Evolutionary conservation across 176 grass and related monocot species (phyloP), one percentile per base, ranked within the genome.

Genomic region (Thalia dealbata): DNA sequence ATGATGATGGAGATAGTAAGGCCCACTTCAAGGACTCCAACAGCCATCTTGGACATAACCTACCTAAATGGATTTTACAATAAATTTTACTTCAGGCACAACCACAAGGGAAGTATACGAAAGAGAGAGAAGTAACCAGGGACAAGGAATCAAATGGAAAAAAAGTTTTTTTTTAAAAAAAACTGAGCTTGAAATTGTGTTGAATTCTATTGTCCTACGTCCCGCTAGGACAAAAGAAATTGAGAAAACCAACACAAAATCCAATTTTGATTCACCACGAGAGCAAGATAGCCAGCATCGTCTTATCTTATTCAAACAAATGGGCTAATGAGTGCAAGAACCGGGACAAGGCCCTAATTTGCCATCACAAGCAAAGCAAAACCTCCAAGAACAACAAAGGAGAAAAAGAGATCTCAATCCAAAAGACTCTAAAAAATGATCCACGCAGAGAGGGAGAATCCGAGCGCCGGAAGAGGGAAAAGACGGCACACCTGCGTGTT

Each of bases 1-100:
- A 81, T 25, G 61, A 86, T 78, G 55, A 55, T 77, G 30, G 80
- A 48, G 41, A 87, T 42, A 61, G 67, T 52, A 69, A 90, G 65
- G 38, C 63, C 65, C 1, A 74, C 46, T 52, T 22, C 71, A 76
- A 76, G 63, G 74, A 78, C 58, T 72, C 54, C 63, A 15, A 38
- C 0, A 66, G 63, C 29, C 63, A 66, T 66, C 63, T 7, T 4
- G 0, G 7, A 51, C 13, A 51, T 10, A 51, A 51, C 13, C 13
- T 51, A 4, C 4, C 32, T 4, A 38, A n/a, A 38, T 38, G 32
- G 32, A 38, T 38, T 38, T 38, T 38, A 38, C 32, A 2, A 1
- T 38, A 38, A n/a, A 38, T 38, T 38, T 38, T 38, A 38, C 32
- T 38, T 38, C 32, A 38, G 4, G 32, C 32, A 38, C 32, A 1